These are phyloP conservation scores for Gossypium anomalum DNA, from an alignment of 345 rosid genomes.

Conservation along the genomic window DNA sequence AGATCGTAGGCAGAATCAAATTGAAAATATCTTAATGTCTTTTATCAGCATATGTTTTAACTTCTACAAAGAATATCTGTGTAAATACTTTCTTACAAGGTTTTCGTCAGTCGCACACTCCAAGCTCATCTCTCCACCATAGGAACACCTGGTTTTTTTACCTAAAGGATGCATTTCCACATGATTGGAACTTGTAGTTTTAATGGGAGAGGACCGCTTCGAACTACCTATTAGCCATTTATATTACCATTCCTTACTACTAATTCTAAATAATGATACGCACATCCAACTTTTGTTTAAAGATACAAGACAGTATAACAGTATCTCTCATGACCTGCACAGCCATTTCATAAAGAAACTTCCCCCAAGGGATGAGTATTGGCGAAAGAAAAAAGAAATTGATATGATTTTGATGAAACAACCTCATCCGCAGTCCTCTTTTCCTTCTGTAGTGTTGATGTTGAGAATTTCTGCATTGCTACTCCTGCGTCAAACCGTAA, in stretches of 20 bases:
- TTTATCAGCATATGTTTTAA: neutral
- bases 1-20: neutral
- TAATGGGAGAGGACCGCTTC: neutral
- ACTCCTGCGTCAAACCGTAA: constrained; percentile 97
- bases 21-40: neutral
- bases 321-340: neutral
- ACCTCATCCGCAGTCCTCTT: constrained; percentile 97
- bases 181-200: neutral
- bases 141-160: neutral
- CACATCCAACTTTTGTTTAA: neutral
- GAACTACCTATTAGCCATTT: neutral
- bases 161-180: neutral
- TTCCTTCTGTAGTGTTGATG: constrained; percentile 88
- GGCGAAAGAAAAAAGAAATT: neutral
- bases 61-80: neutral
- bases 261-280: constrained; percentile 1
- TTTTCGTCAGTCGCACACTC: neutral
- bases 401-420: constrained; percentile 7
- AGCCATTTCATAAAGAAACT: neutral
- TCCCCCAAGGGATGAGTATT: neutral
- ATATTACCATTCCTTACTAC: neutral
- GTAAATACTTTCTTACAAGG: neutral
- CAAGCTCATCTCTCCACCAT: neutral
- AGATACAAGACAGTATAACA: neutral
- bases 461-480: constrained; percentile 94